Conservation (phyloP, 176 grass and related monocot genomes). For the Carex parvula region DNA sequence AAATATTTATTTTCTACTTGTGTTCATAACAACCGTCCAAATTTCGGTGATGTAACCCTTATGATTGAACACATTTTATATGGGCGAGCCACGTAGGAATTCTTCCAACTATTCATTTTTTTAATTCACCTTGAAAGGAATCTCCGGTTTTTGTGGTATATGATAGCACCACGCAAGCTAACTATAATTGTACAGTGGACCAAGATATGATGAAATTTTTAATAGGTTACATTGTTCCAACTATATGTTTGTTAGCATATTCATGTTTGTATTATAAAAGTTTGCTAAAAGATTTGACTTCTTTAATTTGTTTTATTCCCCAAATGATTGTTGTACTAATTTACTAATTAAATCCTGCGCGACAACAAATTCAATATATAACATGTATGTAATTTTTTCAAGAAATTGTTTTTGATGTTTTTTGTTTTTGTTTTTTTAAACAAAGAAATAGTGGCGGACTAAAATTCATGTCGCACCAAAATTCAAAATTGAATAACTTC, state of each 20-base stretch:
- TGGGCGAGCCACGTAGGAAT: too few relatives aligned
- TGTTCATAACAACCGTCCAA: background rate
- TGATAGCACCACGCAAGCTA: slow-evolving; percentile 1
- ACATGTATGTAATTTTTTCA: background rate
- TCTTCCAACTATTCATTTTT: background rate
- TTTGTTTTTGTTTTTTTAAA: background rate
- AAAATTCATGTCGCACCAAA: background rate
- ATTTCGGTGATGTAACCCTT: background rate
- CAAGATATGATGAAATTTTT: background rate
- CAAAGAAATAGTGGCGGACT: background rate
- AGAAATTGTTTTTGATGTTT: background rate
- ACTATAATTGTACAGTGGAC: slow-evolving; percentile 8
- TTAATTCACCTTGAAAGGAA: slow-evolving; percentile 2
- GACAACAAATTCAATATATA: background rate
- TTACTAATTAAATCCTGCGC: background rate
- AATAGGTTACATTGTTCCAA: background rate
- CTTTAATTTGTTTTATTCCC: background rate
- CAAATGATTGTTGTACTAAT: background rate
- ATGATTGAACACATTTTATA: background rate
- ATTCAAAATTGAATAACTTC: background rate
- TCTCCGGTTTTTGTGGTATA: background rate
- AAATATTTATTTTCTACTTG: too few relatives aligned
- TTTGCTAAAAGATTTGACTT: background rate
- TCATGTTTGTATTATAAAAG: background rate
- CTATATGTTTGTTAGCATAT: background rate